Conservation (phyloP, 2,329 filamentous ascomycete genomes). For the Thelonectria olida region DNA sequence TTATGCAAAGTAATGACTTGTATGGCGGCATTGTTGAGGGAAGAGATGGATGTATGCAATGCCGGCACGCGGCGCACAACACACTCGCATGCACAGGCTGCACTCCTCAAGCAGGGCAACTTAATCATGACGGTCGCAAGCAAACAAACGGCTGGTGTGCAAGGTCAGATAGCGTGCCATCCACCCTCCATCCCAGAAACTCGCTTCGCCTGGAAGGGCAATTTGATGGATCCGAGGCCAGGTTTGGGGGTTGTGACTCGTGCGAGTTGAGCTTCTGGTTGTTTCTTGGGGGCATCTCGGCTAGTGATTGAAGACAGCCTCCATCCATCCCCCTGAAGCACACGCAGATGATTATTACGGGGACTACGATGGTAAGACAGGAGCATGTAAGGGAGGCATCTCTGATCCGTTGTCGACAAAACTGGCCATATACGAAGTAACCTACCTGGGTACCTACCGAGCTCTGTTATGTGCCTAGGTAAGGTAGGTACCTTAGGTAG, state of each 20-base stretch:
- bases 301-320: neutral
- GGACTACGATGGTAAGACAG: neutral
- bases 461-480: too few relatives aligned
- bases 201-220: constrained; percentile 6
- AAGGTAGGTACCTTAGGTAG: too few relatives aligned
- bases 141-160: neutral
- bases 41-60: constrained; percentile 1
- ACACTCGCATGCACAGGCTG: constrained; percentile 21
- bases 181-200: neutral
- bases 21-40: too few relatives aligned
- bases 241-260: neutral
- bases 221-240: constrained; percentile 2
- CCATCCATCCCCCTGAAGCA: neutral
- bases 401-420: too few relatives aligned
- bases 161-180: neutral
- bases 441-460: too few relatives aligned
- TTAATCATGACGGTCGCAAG: too few relatives aligned
- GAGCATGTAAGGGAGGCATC: neutral
- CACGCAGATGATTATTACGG: neutral
- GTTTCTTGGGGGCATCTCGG: constrained; percentile 15
- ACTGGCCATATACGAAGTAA: too few relatives aligned
- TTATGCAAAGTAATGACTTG: too few relatives aligned
- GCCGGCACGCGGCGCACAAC: constrained; percentile 18
- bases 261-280: neutral
- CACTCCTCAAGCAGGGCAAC: too few relatives aligned